Conservation (phyloP, 1,139 yeast genomes). For the Suzukiozyma palmioleophila region DNA sequence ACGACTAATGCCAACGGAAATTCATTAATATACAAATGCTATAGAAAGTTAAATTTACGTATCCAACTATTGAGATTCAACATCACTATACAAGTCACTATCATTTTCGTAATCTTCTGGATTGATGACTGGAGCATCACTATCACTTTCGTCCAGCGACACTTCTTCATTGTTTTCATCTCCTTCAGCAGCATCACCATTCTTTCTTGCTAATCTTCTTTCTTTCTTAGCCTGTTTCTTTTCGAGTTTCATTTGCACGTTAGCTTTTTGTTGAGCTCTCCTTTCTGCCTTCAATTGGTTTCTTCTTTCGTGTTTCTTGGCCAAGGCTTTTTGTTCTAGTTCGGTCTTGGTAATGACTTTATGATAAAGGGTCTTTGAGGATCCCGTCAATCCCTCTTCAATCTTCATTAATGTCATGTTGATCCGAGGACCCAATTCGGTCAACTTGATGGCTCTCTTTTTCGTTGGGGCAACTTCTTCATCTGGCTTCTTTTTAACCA, state of each 20-base stretch:
- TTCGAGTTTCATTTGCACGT: slow-evolving; percentile 72
- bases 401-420: slow-evolving; percentile 74
- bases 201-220: slow-evolving; percentile 61
- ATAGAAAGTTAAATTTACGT: not conserved
- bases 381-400: slow-evolving; percentile 86
- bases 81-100: slow-evolving; percentile 46
- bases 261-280: slow-evolving; percentile 73
- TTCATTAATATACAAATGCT: slow-evolving; percentile 3
- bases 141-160: slow-evolving; percentile 12
- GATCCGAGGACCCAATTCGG: slow-evolving; percentile 92
- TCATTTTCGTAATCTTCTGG: slow-evolving; percentile 47
- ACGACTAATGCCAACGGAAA: not conserved
- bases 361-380: slow-evolving; percentile 76
- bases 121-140: slow-evolving; percentile 30
- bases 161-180: slow-evolving; percentile 16
- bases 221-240: slow-evolving; percentile 69
- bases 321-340: slow-evolving; percentile 57
- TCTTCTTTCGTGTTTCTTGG: slow-evolving; percentile 61
- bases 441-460: slow-evolving; percentile 86
- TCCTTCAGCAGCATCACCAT: slow-evolving; percentile 27
- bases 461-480: slow-evolving; percentile 34
- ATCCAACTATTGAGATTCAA: slow-evolving; percentile 15
- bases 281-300: slow-evolving; percentile 65
- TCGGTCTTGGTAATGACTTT: slow-evolving; percentile 59
- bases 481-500: slow-evolving; percentile 11